Conservation (phyloP, 1,284 basidiomycete species). For the Cystobasidium slooffiae region DNA sequence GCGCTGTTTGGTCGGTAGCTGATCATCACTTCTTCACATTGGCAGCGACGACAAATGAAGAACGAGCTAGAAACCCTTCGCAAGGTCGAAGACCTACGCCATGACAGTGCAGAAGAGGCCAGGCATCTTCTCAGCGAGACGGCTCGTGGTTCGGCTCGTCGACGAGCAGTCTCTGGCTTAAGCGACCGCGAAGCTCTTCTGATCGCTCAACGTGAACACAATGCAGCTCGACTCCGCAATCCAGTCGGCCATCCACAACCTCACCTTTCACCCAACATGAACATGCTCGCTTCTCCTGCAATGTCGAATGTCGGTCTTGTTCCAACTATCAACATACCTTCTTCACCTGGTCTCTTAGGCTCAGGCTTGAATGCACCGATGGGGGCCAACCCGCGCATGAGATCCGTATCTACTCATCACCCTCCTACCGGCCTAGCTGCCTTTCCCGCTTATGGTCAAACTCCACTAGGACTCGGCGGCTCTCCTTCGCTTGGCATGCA, state of each 20-base stretch:
- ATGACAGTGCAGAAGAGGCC: constrained; percentile 12
- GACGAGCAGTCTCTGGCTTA: constrained; percentile 29
- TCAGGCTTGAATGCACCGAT: neutral
- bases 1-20: neutral
- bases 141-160: constrained; percentile 16
- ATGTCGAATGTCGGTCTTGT: constrained; percentile 7
- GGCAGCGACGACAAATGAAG: constrained; percentile 36
- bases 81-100: constrained; percentile 32
- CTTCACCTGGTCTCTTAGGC: neutral
- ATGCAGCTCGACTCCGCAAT: constrained; percentile 6
- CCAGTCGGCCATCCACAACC: constrained; percentile 4
- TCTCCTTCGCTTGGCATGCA: neutral
- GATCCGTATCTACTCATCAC: constrained; percentile 15
- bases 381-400: constrained; percentile 3
- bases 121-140: neutral
- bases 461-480: neutral
- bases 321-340: constrained; percentile 9
- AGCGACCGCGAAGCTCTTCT: constrained; percentile 17
- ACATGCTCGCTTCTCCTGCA: constrained; percentile 19
- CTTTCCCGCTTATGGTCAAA: neutral
- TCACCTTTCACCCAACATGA: neutral
- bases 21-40: neutral
- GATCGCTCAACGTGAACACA: constrained; percentile 18
- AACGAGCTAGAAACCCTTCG: constrained; percentile 37
- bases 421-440: neutral